A percentile compares a stretch with the other conserved stretches of the same genome.
Conservation (phyloP, 2,329 filamentous ascomycete species). For the Penicillium sp. region DNA sequence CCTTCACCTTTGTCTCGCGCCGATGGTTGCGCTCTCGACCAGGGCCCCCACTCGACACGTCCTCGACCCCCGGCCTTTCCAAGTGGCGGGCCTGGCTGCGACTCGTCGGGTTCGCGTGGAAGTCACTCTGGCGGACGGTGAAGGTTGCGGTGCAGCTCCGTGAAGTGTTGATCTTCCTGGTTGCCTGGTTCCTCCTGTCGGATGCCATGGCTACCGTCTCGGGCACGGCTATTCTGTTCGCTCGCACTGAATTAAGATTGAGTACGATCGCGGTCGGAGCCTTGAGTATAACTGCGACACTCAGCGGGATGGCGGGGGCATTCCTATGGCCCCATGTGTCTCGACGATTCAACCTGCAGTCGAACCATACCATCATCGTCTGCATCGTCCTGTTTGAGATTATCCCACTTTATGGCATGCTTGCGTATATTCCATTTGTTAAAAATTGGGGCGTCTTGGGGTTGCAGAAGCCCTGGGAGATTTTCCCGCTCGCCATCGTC, state of each 20-base stretch:
- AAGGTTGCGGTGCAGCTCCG: constrained; percentile 65
- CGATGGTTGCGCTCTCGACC: constrained; percentile 78
- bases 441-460: constrained; percentile 68
- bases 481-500: constrained; percentile 80
- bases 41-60: constrained; percentile 59
- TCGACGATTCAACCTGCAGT: constrained; percentile 59
- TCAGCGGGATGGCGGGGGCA: constrained; percentile 74
- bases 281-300: constrained; percentile 82
- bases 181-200: constrained; percentile 84
- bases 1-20: constrained; percentile 78
- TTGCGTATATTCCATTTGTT: constrained; percentile 76
- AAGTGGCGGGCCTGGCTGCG: constrained; percentile 52
- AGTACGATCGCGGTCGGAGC: constrained; percentile 73
- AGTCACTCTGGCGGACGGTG: constrained; percentile 70
- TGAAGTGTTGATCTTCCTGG: constrained; percentile 75
- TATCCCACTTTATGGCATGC: constrained; percentile 82
- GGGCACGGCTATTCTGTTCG: constrained; percentile 85
- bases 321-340: constrained; percentile 79
- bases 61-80: constrained; percentile 7
- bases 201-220: constrained; percentile 88
- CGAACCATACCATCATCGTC: constrained; percentile 80
- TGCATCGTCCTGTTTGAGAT: constrained; percentile 82
- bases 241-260: constrained; percentile 83
- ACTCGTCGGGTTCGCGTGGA: constrained; percentile 77
- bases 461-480: constrained; percentile 84